Base-by-base conservation (phyloP, 176 grass and related monocot genomes). In the Bolboschoenus planiculmis region DNA sequence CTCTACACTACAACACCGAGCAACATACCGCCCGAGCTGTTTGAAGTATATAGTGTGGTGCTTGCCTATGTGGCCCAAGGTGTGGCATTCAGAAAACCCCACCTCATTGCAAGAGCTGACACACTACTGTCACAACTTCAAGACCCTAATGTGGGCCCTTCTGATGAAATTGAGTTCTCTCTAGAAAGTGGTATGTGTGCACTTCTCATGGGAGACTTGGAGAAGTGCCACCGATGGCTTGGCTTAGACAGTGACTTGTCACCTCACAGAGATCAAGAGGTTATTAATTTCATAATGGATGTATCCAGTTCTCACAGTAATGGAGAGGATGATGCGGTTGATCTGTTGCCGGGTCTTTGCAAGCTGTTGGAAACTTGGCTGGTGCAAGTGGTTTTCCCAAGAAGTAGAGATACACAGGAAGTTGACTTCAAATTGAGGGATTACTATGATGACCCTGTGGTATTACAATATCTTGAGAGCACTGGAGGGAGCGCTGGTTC, bases 311-410 rank as follows among this genome's bases (percentile, higher is more conserved):
- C 88, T 5, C 20, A 91, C 20, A 53, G 88, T 62, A 91, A 91
- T 80, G 79, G 55, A 64, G 79, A 82, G 18, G 79, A 82, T 40
- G 56, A 24, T 34, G 58, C 7, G 21, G 54, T 86, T 29, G 96
- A 93, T 86, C 83, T 95, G 79, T 93, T 99, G 85, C 90, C 92
- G 48, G 92, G 96, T 51, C 77, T 99, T 64, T 99, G 96, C 86
- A 99, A 93, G 76, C 84, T 99, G 57, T 86, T 99, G 77, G 96
- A 99, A 87, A 89, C 78, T 58, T 99, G 96, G 96, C 87, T 99
- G 75, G 51, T 93, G 40, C 86, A 89, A 2, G 91, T 93, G 86
- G 92, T 93, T 85, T 91, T 99, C 43, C 96, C 92, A 63, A 91
- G 92, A 89, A 90, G 85, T 78, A 99, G 96, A 87, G 92, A 99